Base-by-base conservation (phyloP, 768 basidiomycete species). In the Lactarius pseudohatsudake region DNA sequence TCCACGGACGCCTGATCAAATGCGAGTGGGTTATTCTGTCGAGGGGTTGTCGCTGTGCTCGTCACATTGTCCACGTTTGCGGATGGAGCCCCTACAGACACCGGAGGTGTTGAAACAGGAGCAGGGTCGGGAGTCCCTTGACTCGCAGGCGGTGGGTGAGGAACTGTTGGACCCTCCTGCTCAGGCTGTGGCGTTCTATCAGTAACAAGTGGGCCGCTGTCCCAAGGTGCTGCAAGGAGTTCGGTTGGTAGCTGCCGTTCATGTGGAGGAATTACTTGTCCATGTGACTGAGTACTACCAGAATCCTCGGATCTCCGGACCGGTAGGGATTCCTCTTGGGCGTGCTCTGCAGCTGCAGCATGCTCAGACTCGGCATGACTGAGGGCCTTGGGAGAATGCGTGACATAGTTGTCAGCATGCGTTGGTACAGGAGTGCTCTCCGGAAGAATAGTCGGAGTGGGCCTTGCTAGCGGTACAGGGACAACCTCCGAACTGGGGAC, bases 351-450 rank as follows among this genome's bases (percentile, higher is more conserved):
- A 32, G 40, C n/a, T 47, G 53, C 16, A 32, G 53, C 59, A 34
- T 54, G 62, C 53, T 38, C 61, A 11, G 70, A 57, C 16, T 69
- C 61, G 40, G 73, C 59, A 53, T 65, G 69, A 32, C 67, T 60
- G 38, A 70, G 64, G 1, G 71, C 62, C 71, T 75, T 50, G 61
- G 74, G 65, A 66, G 72, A 53, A 7, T 59, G 56, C 54, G 69
- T 34, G 41, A 64, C 22, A 54, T 59, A 66, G 36, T 20, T 53
- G 64, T 65, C 69, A 18, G 3, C 72, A 30, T 34, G 34, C 34
- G 34, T 34, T 45, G 59, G 26, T 22, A 28, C 60, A 61, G 41
- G 32, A 11, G 57, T n/a, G 11, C 22, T 38, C 38, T 58, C 57
- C 5, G n/a, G 36, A 40, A n/a, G 53, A 32, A 50, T 20, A 6